Evolutionary conservation across 163 green algal species (phyloP).

Genomic region (Coccomyxa subellipsoidea): DNA sequence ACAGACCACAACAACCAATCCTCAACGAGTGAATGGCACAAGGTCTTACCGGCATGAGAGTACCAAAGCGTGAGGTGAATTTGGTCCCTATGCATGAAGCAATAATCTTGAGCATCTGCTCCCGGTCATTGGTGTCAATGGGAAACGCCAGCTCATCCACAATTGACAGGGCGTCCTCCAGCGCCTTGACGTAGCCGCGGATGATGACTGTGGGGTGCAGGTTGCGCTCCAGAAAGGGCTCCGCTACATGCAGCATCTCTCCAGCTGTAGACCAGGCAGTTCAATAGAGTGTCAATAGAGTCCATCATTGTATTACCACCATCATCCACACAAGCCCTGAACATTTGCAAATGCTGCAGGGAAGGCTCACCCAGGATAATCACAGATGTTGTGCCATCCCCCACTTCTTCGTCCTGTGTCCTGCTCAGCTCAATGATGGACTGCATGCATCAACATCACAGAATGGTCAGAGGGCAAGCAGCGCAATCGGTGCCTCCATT

Average conservation of each 20-base stretch:
- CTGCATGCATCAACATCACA: constrained; percentile 33
- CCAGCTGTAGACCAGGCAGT: constrained; percentile 43
- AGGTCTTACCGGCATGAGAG: constrained; percentile 78
- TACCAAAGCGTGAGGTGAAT: constrained; percentile 95
- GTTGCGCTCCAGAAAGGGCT: constrained; percentile 91
- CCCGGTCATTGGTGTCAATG: constrained; percentile 83
- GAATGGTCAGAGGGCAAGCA: too few relatives aligned
- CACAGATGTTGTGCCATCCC: constrained; percentile 97
- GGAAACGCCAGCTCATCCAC: constrained; percentile 87
- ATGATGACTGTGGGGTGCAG: constrained; percentile 98
- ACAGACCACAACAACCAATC: background rate
- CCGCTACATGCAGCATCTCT: constrained; percentile 82
- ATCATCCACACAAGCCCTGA: background rate
- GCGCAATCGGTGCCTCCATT: too few relatives aligned
- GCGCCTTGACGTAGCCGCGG: constrained; percentile 72
- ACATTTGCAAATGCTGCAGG: background rate
- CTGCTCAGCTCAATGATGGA: constrained; percentile 97
- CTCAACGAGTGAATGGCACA: background rate
- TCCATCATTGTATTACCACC: background rate
- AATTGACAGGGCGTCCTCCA: constrained; percentile 60
- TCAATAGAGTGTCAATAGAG: too few relatives aligned
- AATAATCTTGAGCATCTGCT: constrained; percentile 92
- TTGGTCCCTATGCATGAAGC: constrained; percentile 97
- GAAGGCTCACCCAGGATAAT: constrained; percentile 90
- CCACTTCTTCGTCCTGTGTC: constrained; percentile 98